These are phyloP conservation scores for Yamadazyma dendronema DNA, from an alignment of 1,139 yeast species.

Conservation along the genomic window DNA sequence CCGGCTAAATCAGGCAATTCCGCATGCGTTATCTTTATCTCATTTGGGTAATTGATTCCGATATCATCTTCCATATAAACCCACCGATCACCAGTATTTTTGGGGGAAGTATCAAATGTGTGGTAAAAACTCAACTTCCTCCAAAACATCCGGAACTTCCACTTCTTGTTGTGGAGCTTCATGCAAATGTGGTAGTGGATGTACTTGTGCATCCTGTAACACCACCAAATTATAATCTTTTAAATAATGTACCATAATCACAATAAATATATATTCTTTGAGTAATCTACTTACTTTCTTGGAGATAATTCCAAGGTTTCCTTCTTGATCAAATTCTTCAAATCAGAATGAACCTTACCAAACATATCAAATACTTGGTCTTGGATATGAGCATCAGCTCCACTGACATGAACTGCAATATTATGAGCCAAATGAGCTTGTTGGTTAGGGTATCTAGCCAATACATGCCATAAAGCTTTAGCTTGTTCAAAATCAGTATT, in stretches of 20 bases:
- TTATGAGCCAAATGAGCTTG: constrained; percentile 84
- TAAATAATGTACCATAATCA: no score
- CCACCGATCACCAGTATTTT: neutral
- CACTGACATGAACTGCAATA: constrained; percentile 69
- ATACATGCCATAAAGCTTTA: constrained; percentile 65
- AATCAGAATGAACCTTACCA: constrained; percentile 64
- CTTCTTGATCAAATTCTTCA: constrained; percentile 58
- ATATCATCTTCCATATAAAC: neutral
- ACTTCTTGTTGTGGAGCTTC: constrained; percentile 34
- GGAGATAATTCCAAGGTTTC: constrained; percentile 60
- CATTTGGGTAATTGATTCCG: constrained; percentile 1
- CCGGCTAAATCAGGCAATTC: neutral
- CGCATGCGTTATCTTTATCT: constrained; percentile 1
- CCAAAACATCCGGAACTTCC: constrained; percentile 7
- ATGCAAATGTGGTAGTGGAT: constrained; percentile 45
- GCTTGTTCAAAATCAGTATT: constrained; percentile 73
- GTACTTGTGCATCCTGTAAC: constrained; percentile 40
- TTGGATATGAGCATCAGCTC: constrained; percentile 74
- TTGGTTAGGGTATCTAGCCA: constrained; percentile 74
- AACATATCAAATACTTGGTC: constrained; percentile 80
- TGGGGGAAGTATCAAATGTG: no score
- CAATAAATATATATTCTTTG: no score
- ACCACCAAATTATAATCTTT: constrained; percentile 31
- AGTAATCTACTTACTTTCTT: constrained; percentile 41
- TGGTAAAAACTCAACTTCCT: constrained; percentile 18